Base-by-base conservation (phyloP, 2,329 filamentous ascomycete genomes). In the Trichoderma oligosporum region DNA sequence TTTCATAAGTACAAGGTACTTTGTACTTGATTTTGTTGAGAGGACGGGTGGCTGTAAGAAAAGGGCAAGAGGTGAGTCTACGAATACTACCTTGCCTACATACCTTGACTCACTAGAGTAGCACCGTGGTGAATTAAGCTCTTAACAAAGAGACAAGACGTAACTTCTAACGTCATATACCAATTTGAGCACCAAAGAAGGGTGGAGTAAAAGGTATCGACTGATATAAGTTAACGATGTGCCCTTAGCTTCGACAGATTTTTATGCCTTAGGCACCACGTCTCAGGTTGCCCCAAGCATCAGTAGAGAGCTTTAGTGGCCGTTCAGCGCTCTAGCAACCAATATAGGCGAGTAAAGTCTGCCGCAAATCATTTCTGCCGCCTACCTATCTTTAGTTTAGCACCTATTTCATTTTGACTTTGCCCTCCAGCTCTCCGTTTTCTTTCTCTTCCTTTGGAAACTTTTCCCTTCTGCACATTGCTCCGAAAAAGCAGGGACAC, bases 251-350 rank as follows among this genome's bases (percentile, higher is more conserved):
- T 9, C 12, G 39, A 29, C 29, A 33, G 9, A 22, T 22, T 14
- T 47, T 59, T 18, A 18, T 59, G 57, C 57, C 57, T 59, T 31
- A 59, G 57, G 57, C 57, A 44, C 18, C 38, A 18, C n/a, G 31
- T 31, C 56, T 18, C 16, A 20, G 56, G 33, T 22, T 11, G 20
- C 27, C 33, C 20, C n/a, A 18, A 25, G 42, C 49, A 18, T 12
- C 42, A 58, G 42, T 59, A 51, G 55, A 27, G 24, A 31, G 35
- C 41, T 44, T 48, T 59, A 41, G 44, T 53, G 45, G 57, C 52
- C 20, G 29, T 29, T 38, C 52, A 59, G 57, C 57, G 52, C 52
- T 49, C 42, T 16, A 36, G 44, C 57, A 56, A 45, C 57, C 51
- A 42, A 44, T 18, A 41, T 22, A 47, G 47, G 24, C 38, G 44